phyloP scores from a whole-genome alignment of 2,329 filamentous ascomycete species.

The Clonostachys sp. region DNA sequence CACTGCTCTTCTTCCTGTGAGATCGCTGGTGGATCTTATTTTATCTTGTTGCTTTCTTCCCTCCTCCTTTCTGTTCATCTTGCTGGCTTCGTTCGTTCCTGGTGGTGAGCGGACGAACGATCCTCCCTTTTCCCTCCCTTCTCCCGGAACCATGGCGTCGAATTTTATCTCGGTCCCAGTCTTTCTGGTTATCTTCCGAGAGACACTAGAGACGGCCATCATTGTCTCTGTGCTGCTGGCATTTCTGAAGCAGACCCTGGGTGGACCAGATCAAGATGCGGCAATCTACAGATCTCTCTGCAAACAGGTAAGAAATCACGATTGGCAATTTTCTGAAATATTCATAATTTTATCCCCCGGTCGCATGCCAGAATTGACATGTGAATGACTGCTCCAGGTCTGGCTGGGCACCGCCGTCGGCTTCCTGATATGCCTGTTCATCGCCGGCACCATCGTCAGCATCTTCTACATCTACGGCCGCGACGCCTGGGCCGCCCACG shows the following conservation, averaged over 20 bases:
- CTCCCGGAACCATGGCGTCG: slow-evolving; percentile 43
- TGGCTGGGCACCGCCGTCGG: slow-evolving; percentile 65
- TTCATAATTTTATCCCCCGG: not conserved
- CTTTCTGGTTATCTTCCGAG: slow-evolving; percentile 88
- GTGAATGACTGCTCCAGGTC: slow-evolving; percentile 18
- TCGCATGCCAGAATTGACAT: not conserved
- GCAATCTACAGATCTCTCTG: slow-evolving; percentile 58
- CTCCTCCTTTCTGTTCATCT: too few relatives aligned
- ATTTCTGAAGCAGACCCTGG: slow-evolving; percentile 72
- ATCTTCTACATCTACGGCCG: slow-evolving; percentile 66
- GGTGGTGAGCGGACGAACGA: too few relatives aligned
- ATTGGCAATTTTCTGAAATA: not conserved
- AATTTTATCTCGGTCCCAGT: slow-evolving; percentile 75
- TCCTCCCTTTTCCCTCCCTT: too few relatives aligned
- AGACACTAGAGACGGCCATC: slow-evolving; percentile 77
- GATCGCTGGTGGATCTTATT: too few relatives aligned
- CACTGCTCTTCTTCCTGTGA: too few relatives aligned
- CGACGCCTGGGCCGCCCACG: slow-evolving; percentile 62
- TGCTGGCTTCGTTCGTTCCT: too few relatives aligned
- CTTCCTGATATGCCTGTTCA: slow-evolving; percentile 58
- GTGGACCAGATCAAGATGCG: slow-evolving; percentile 50
- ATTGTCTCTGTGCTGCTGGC: slow-evolving; percentile 81
- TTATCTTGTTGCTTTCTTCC: too few relatives aligned
- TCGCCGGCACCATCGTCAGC: slow-evolving; percentile 66
- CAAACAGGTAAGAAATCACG: slow-evolving; percentile 39